phyloP scores from a whole-genome alignment of 495 filamentous ascomycete genomes.

The Polyplosphaeria fusca region DNA sequence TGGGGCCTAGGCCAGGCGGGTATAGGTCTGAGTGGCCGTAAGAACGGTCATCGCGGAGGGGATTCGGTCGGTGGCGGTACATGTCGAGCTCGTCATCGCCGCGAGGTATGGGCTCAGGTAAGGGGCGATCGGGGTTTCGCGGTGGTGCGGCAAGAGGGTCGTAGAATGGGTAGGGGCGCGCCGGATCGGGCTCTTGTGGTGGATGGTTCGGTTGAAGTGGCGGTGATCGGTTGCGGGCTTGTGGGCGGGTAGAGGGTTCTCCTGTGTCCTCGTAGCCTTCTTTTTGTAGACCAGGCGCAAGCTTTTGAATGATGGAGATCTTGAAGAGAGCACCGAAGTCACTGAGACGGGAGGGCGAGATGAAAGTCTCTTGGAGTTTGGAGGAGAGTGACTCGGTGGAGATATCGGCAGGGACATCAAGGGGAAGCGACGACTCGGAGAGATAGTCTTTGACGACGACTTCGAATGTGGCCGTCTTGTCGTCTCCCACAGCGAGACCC shows the following conservation, averaged over 20 bases:
- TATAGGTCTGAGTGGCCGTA: slow-evolving; percentile 86
- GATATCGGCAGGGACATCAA: slow-evolving; percentile 38
- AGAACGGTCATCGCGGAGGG: slow-evolving; percentile 41
- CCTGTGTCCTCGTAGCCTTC: slow-evolving; percentile 64
- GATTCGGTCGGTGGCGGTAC: slow-evolving; percentile 60
- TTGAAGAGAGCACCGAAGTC: slow-evolving; percentile 70
- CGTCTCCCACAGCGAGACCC: slow-evolving; percentile 73
- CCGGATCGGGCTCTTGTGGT: slow-evolving; percentile 51
- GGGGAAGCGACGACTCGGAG: slow-evolving; percentile 57
- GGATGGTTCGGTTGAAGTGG: slow-evolving; percentile 47
- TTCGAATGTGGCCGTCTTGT: slow-evolving; percentile 76
- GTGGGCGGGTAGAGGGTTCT: neutral
- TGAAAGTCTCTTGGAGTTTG: slow-evolving; percentile 67
- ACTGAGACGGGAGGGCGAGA: slow-evolving; percentile 61
- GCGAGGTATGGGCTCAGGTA: slow-evolving; percentile 61
- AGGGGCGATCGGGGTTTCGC: slow-evolving; percentile 60
- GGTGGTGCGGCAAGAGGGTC: slow-evolving; percentile 64
- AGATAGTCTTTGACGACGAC: slow-evolving; percentile 73
- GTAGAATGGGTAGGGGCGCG: slow-evolving; percentile 63
- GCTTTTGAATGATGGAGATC: slow-evolving; percentile 72
- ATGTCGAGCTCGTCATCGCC: slow-evolving; percentile 95
- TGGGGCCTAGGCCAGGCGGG: slow-evolving; percentile 77
- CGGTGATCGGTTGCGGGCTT: slow-evolving; percentile 5
- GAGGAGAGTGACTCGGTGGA: slow-evolving; percentile 34
- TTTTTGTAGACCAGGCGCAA: slow-evolving; percentile 70